Base-by-base conservation (phyloP, 148 eudicot species). In the Nepenthes gracilis region DNA sequence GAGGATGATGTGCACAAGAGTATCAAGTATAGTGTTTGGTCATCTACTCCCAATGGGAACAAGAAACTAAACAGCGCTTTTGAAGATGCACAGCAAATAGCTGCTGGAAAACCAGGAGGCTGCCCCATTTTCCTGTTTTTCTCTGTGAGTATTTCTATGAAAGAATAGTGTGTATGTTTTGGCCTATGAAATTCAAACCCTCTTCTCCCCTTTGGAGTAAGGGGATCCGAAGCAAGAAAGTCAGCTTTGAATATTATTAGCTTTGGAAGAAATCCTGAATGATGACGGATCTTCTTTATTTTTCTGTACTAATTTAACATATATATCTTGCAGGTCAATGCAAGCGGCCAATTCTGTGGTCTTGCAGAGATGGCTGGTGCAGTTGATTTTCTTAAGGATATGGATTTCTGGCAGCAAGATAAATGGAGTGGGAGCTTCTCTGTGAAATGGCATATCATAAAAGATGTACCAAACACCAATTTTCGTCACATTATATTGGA, bases 331-430 rank as follows among this genome's bases (percentile, higher is more conserved):
- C 60, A 83, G 88, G 88, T 83, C 11, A 83, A 83, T 75, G 88
- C 88, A 12, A 80, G 88, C 61, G 88, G 88, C 12, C 88, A 80
- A 62, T 83, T 73, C 58, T 83, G 88, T 64, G 88, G 88, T 43
- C 75, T 83, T 66, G 85, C 88, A 4, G 88, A 83, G 65, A 83
- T 83, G 88, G 71, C 36, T 59, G 85, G 85, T 2, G 78, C 74
- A 37, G 88, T 83, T 49, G 80, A 83, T 62, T 83, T 83, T 54
- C 59, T 57, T 55, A 75, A 71, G 34, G 80, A 80, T 64, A 83
- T 83, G 88, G 88, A 83, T 70, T 83, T 83, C 75, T 83, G 88
- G 88, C 88, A 83, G 82, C 88, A 83, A 72, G 88, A 83, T 61
- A 83, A 83, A 70, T 83, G 88, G 88, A 75, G 74, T 59, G 84